Base-by-base conservation (phyloP, 2,329 filamentous ascomycete genomes). In the Shiraia sp. region DNA sequence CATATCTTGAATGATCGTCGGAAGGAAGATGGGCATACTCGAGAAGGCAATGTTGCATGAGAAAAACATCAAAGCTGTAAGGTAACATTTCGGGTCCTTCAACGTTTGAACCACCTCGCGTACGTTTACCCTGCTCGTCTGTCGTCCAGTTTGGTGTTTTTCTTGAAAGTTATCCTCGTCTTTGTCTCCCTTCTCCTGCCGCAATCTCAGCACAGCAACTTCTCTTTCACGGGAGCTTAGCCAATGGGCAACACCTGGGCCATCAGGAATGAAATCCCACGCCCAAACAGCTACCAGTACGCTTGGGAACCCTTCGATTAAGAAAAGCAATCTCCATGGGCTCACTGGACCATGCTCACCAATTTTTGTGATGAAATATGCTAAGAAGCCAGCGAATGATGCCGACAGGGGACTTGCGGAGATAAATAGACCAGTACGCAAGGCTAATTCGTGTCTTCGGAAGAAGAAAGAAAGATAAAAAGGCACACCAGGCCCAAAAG, bases 41-140 rank as follows among this genome's bases (percentile, higher is more conserved):
- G 84, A 85, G 73, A 95, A 96, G 10, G 90, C 87, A 65, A 95
- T 86, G 69, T 96, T 95, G 61, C 87, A 84, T 67, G 86, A 82
- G 74, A 95, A 90, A 75, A 95, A 88, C 81, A 95, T 95, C 55
- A 81, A 70, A 1, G 89, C 86, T 4, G 87, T 87, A 29, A 92
- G 75, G 72, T 88, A 92, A 42, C 81, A 81, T 52, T 83, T 84
- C 0, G 86, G 85, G 67, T 90, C 86, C 31, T 62, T 55, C 22
- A 89, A 69, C 2, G 81, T 80, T 46, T 79, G 72, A 10, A 81
- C 60, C 28, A 87, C 75, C 53, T 87, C 83, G 22, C 68, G 66
- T 56, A 75, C 71, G 27, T 81, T 72, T 34, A 87, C 73, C 6
- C 73, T 70, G 52, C 33, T 57, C 22, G 33, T 46, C 6, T 13